Conservation (phyloP, 2,329 filamentous ascomycete species). For the Colletotrichum lini region DNA sequence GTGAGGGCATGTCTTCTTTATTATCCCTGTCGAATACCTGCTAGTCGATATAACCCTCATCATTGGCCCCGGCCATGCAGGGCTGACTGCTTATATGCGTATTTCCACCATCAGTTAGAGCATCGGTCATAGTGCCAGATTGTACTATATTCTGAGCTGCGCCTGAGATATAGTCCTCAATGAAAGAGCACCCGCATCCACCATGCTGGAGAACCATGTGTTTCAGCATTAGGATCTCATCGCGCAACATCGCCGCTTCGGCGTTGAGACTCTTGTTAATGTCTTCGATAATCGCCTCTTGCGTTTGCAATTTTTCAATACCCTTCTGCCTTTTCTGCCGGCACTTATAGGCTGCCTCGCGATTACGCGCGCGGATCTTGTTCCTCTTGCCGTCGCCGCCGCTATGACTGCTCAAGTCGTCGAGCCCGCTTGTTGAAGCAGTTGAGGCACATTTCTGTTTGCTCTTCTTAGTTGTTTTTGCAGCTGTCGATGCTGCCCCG, state of each 20-base stretch:
- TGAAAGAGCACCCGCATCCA: conserved; percentile 37
- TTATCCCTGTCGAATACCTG: conserved; percentile 10
- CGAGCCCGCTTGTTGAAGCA: neutral
- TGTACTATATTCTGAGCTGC: conserved; percentile 33
- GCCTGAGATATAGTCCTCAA: conserved; percentile 40
- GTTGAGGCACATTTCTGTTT: neutral
- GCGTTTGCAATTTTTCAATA: conserved; percentile 38
- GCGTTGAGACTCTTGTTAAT: conserved; percentile 30
- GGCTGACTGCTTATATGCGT: neutral
- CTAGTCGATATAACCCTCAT: conserved; percentile 23
- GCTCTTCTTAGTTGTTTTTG: neutral
- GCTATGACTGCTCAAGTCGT: neutral
- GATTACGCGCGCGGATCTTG: conserved; percentile 38
- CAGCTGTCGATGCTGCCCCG: neutral
- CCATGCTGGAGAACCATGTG: conserved; percentile 41
- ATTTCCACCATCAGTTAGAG: too few species aligned
- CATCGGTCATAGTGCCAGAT: conserved; percentile 6
- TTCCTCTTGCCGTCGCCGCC: conserved; percentile 29
- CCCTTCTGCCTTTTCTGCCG: conserved; percentile 42
- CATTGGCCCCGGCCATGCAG: neutral
- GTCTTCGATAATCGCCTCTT: conserved; percentile 42
- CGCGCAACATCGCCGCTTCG: conserved; percentile 29
- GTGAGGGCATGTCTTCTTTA: neutral
- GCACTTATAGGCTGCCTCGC: conserved; percentile 43
- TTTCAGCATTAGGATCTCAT: conserved; percentile 41